Base-by-base conservation (phyloP, 2,329 filamentous ascomycete genomes). In the Sporothrix variecibatus region DNA sequence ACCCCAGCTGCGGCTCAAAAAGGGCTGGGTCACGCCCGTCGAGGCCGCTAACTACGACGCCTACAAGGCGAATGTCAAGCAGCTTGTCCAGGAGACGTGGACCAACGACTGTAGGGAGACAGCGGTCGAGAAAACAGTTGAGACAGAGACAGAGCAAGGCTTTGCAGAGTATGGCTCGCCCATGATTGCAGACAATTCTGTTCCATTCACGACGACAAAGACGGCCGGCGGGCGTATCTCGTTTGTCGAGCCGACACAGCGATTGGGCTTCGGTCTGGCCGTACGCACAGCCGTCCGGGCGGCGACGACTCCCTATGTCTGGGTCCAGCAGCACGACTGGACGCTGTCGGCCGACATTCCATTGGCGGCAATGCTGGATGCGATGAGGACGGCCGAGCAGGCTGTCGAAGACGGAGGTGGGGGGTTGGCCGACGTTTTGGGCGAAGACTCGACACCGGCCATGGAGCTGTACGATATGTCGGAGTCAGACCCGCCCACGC, bases 271-370 rank as follows among this genome's bases (percentile, higher is more conserved):
- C 67, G 87, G 86, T 0, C 80, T 89, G 0, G 87, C 85, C 0
- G 86, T 89, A 26, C 85, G 87, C 15, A 85, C 86, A 0, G 87
- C 87, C 0, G 78, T 89, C 64, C 81, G 87, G 2, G 72, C 83
- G 5, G 82, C 84, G 0, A 75, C 79, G 15, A 89, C 87, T 1
- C 85, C 86, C 0, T 87, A 87, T 64, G 86, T 88, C 20, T 89
- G 87, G 87, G 80, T 89, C 0, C 87, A 89, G 75, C 87, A 89
- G 79, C 87, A 89, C 77, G 87, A 89, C 79, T 89, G 87, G 87
- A 81, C 83, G 6, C 79, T 89, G 0, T 81, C 84, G 20, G 79
- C 82, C 1, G 80, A 84, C 65, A 81, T 89, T 3, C 87, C 87
- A 0, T 74, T 88, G 2, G 74, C 76, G 0, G 77, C 83, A 0